Percentiles rank a stretch among this genome's conserved stretches.
These are phyloP conservation scores for Isatis tinctoria DNA, from an alignment of 345 rosid species.

Conservation along the genomic window DNA sequence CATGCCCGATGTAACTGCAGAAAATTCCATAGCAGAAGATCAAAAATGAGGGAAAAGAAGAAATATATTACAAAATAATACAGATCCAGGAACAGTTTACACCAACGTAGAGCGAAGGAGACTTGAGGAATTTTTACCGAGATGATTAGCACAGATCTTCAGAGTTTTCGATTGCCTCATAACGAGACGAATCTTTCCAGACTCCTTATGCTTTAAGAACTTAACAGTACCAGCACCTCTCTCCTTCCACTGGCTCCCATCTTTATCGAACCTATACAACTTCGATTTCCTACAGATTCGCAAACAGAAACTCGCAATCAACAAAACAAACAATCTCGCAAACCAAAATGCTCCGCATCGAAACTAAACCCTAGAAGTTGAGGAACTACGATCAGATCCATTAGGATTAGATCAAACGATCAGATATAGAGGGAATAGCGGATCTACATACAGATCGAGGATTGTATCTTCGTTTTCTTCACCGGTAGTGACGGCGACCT, in stretches of 20 bases:
- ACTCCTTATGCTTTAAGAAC: constrained; percentile 71
- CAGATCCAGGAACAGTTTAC: background rate
- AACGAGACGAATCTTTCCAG: constrained; percentile 74
- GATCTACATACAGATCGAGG: constrained; percentile 62
- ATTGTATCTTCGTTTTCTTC: constrained; percentile 78
- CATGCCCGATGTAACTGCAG: constrained; percentile 47
- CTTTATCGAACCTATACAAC: constrained; percentile 80
- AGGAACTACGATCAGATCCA: constrained; percentile 23
- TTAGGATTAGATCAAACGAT: background rate
- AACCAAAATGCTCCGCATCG: no score
- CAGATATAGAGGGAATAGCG: background rate
- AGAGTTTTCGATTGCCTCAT: constrained; percentile 90
- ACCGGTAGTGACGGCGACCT: constrained; percentile 76
- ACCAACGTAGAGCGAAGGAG: background rate
- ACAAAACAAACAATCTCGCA: background rate
- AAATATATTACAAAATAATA: background rate
- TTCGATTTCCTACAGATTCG: constrained; percentile 63
- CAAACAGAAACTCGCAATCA: background rate
- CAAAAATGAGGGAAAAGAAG: background rate
- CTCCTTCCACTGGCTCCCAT: constrained; percentile 86
- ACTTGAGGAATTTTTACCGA: constrained; percentile 35
- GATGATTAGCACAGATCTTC: constrained; percentile 96
- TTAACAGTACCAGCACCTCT: constrained; percentile 87
- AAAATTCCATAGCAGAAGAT: background rate
- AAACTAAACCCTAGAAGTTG: constrained; percentile 2